These are phyloP conservation scores for Vigna reflexopilosa DNA, from an alignment of 306 rosid genomes.

Conservation along the genomic window DNA sequence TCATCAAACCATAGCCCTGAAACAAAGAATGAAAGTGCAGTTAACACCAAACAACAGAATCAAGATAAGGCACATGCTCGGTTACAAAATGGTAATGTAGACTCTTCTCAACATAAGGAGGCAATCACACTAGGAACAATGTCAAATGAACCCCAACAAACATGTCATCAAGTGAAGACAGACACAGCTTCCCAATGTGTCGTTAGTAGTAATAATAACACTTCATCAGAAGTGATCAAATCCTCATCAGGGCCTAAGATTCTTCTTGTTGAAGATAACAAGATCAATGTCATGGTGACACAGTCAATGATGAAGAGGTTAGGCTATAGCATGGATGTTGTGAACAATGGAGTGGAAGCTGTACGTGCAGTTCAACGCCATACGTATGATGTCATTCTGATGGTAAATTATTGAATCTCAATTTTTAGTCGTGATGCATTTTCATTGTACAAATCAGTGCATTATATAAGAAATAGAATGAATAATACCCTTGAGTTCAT, in stretches of 20 bases:
- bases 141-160: conserved; percentile 44
- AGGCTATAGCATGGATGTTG: conserved; percentile 85
- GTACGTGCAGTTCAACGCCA: conserved; percentile 69
- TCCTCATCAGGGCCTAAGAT: conserved; percentile 62
- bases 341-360: conserved; percentile 88
- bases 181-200: conserved; percentile 45
- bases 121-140: conserved; percentile 41
- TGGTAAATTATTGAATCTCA: conserved; percentile 63
- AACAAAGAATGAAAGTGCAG: conserved; percentile 43
- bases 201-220: conserved; percentile 38
- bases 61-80: conserved; percentile 44
- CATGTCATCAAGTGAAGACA: conserved; percentile 53
- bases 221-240: conserved; percentile 46
- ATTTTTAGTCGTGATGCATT: not conserved
- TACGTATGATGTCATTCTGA: conserved; percentile 73
- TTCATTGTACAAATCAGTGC: not conserved
- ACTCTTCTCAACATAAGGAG: conserved; percentile 46
- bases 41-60: conserved; percentile 31
- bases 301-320: conserved; percentile 91
- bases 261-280: conserved; percentile 95
- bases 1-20: conserved; percentile 46
- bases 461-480: conserved; percentile 14
- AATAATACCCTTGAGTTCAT: conserved; percentile 2
- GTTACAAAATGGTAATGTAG: conserved; percentile 48
- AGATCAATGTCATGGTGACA: conserved; percentile 90